phyloP scores from a whole-genome alignment of 2,329 filamentous ascomycete species.

The Lasiodiplodia citricola region DNA sequence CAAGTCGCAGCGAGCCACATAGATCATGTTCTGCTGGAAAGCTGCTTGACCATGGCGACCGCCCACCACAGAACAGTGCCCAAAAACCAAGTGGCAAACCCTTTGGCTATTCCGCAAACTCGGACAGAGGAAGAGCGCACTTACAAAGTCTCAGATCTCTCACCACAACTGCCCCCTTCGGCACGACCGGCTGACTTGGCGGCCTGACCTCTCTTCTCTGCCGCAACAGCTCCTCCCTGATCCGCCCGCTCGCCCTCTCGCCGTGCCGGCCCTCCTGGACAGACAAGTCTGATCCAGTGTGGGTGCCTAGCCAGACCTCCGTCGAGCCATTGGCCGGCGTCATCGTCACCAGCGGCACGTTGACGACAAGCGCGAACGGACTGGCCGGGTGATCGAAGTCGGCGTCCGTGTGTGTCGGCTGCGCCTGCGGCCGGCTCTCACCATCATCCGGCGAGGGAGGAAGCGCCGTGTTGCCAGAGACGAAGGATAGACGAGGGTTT shows the following conservation, averaged over 20 bases:
- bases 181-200: conserved; percentile 58
- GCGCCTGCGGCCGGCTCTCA: conserved; percentile 42
- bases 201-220: conserved; percentile 45
- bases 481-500: conserved; percentile 61
- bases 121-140: background rate
- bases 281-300: conserved; percentile 42
- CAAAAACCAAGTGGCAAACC: background rate
- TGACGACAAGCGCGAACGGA: conserved; percentile 62
- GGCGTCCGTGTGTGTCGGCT: conserved; percentile 65
- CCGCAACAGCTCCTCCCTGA: conserved; percentile 50
- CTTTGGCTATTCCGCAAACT: background rate
- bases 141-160: conserved; percentile 62
- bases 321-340: conserved; percentile 61
- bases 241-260: conserved; percentile 59
- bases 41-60: background rate
- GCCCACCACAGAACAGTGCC: background rate
- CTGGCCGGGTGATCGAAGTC: conserved; percentile 62
- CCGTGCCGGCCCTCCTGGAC: conserved; percentile 58
- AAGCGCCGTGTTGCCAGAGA: conserved; percentile 64
- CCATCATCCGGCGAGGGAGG: conserved; percentile 51
- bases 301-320: conserved; percentile 66
- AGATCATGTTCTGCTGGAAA: background rate
- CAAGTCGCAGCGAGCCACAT: background rate
- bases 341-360: conserved; percentile 59
- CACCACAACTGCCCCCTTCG: conserved; percentile 62